These are phyloP conservation scores for Westerdykella ornata DNA, from an alignment of 2,329 filamentous ascomycete species.

Conservation along the genomic window DNA sequence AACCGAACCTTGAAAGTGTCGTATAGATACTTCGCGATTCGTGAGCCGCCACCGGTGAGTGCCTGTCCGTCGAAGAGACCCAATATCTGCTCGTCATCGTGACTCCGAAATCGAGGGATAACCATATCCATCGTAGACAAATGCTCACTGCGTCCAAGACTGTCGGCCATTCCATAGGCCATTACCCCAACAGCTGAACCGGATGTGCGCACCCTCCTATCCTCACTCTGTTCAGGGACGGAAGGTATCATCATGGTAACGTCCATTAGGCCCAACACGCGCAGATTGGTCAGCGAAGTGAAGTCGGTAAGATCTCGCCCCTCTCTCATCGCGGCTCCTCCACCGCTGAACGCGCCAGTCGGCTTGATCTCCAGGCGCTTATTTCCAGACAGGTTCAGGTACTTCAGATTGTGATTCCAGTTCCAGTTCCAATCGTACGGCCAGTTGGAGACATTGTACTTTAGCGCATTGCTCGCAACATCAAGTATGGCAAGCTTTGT, in stretches of 20 bases:
- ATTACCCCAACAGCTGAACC: slow-evolving; percentile 87
- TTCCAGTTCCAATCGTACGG: slow-evolving; percentile 99
- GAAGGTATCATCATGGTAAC: slow-evolving; percentile 90
- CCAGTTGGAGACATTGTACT: slow-evolving; percentile 99
- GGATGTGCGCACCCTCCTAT: slow-evolving; percentile 91
- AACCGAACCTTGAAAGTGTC: slow-evolving; percentile 91
- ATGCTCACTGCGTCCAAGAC: slow-evolving; percentile 85
- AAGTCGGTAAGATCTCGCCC: slow-evolving; percentile 81
- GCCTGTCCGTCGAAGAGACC: slow-evolving; percentile 95
- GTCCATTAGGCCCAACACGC: slow-evolving; percentile 92
- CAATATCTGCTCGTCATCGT: slow-evolving; percentile 80
- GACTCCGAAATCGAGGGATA: slow-evolving; percentile 82
- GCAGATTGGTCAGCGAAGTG: slow-evolving; percentile 71
- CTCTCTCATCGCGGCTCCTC: slow-evolving; percentile 44
- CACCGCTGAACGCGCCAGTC: slow-evolving; percentile 50
- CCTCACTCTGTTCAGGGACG: slow-evolving; percentile 91
- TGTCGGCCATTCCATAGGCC: slow-evolving; percentile 96
- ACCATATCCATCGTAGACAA: slow-evolving; percentile 93
- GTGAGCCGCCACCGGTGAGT: slow-evolving; percentile 82
- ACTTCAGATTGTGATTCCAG: slow-evolving; percentile 89
- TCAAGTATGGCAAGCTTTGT: slow-evolving; percentile 87
- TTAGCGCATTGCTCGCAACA: slow-evolving; percentile 88
- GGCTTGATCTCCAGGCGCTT: slow-evolving; percentile 87
- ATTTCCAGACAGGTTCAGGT: slow-evolving; percentile 93
- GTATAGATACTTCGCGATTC: slow-evolving; percentile 92